These are phyloP conservation scores for Cladorrhinum samala DNA, from an alignment of 495 filamentous ascomycete genomes.

Conservation along the genomic window DNA sequence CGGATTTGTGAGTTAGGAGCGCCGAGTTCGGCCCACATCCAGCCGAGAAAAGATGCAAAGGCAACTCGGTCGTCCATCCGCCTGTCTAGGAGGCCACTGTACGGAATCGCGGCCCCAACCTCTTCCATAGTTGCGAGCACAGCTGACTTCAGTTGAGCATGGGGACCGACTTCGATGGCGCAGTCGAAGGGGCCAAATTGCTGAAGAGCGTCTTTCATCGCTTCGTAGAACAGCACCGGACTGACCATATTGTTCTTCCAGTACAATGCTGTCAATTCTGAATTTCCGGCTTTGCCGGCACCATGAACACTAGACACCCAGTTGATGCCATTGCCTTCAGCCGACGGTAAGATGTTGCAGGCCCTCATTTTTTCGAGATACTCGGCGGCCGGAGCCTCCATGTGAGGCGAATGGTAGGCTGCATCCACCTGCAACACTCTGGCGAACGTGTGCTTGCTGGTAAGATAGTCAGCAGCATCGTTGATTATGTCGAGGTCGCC, in stretches of 20 bases:
- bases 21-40: constrained; percentile 42
- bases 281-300: constrained; percentile 7
- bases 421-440: constrained; percentile 41
- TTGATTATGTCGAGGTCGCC: constrained; percentile 37
- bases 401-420: constrained; percentile 60
- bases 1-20: constrained; percentile 18
- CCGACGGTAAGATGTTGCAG: constrained; percentile 19
- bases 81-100: constrained; percentile 35
- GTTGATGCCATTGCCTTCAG: constrained; percentile 17
- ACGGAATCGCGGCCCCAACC: constrained; percentile 24
- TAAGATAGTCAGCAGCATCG: constrained; percentile 26
- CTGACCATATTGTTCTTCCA: constrained; percentile 56
- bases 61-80: constrained; percentile 31
- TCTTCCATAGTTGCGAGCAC: constrained; percentile 34
- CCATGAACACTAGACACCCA: constrained; percentile 40
- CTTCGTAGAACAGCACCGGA: constrained; percentile 52
- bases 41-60: constrained; percentile 44
- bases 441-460: constrained; percentile 31
- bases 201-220: constrained; percentile 35
- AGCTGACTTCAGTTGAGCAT: constrained; percentile 47
- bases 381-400: constrained; percentile 35
- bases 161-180: constrained; percentile 53
- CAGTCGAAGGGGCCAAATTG: constrained; percentile 34
- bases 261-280: constrained; percentile 36
- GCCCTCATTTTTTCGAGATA: constrained; percentile 34